Evolutionary conservation across 2,329 filamentous ascomycete species (phyloP).

Genomic region (Pyrenochaeta sp.): DNA sequence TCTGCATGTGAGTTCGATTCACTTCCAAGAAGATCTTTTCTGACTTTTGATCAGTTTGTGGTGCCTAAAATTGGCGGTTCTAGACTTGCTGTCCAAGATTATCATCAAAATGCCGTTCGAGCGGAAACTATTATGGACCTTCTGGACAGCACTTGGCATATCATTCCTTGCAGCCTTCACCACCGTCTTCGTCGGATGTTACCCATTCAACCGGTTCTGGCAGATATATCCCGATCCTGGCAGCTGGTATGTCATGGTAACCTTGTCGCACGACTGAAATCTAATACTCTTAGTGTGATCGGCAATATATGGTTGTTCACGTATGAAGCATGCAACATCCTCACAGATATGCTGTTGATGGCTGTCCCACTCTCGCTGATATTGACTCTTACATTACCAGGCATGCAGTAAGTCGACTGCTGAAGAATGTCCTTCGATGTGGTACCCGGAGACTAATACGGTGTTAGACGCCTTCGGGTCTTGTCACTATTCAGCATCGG

Average conservation of each 20-base stretch:
- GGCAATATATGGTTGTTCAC: conserved; percentile 28
- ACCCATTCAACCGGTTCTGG: conserved; percentile 20
- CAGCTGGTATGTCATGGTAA: conserved; percentile 18
- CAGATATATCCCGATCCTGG: conserved; percentile 26
- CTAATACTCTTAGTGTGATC: conserved; percentile 19
- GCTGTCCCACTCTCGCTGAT: conserved; percentile 18
- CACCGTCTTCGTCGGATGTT: conserved; percentile 19
- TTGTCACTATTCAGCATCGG: conserved; percentile 26
- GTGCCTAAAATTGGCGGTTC: conserved; percentile 25
- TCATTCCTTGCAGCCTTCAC: conserved; percentile 22
- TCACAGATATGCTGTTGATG: conserved; percentile 26
- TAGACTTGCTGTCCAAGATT: conserved; percentile 20
- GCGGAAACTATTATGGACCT: conserved; percentile 12
- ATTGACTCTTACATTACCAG: conserved; percentile 13
- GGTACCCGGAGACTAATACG: no score
- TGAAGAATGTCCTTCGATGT: no score
- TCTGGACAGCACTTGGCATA: conserved; percentile 10
- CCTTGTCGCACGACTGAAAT: no score
- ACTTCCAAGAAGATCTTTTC: not conserved
- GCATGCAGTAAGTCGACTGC: conserved; percentile 17
- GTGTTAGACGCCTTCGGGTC: conserved; percentile 23
- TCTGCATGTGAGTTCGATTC: conserved; percentile 16
- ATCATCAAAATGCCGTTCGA: conserved; percentile 26
- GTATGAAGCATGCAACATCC: conserved; percentile 25
- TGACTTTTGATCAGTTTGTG: conserved; percentile 14